Base-by-base conservation (phyloP, 768 basidiomycete genomes). In the Phlegmacium glaucopus region DNA sequence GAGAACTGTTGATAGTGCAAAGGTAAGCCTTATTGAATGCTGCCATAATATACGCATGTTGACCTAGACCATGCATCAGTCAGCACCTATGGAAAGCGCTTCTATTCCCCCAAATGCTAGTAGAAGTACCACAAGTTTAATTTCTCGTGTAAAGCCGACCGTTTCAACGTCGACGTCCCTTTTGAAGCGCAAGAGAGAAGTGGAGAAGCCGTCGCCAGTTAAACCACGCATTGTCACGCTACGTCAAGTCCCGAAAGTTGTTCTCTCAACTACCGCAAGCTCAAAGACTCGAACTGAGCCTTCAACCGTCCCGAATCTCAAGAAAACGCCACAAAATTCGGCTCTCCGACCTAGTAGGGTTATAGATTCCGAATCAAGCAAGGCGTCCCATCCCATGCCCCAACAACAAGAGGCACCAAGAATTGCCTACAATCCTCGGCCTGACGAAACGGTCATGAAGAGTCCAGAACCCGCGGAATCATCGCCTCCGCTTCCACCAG, bases 121-220 rank as follows among this genome's bases (percentile, higher is more conserved):
- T 40, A 53, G 51, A 43, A 39, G 52, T 29, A 43, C 48, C 30
- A 49, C 48, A 27, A 51, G 51, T 26, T 45, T 56, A 9, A 41
- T 52, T 28, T 51, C 59, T 12, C 52, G 56, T 16, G 32, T 48
- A 4, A 60, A 58, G 26, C 36, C 54, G 4, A 39, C 51, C 6
- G 25, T 50, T 10, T 44, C 57, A 16, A 47, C 49, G 1, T 56
- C 57, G 11, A 49, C 58, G 9, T 52, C 58, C 4, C 60, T 39
- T 30, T 53, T 75, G 35, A 75, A 77, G 52, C 70, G 75, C 29
- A 77, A 76, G 53, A 62, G 74, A 48, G 67, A 63, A 13, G 49
- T 63, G 25, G 69, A 72, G 29, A 52, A 47, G 37, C 10, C 54
- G 29, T 61, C 66, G 7, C 57, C 64, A 26, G 43, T 44, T n/a